Conservation (phyloP, 176 grass and related monocot genomes). For the Tuctoria greenei region DNA sequence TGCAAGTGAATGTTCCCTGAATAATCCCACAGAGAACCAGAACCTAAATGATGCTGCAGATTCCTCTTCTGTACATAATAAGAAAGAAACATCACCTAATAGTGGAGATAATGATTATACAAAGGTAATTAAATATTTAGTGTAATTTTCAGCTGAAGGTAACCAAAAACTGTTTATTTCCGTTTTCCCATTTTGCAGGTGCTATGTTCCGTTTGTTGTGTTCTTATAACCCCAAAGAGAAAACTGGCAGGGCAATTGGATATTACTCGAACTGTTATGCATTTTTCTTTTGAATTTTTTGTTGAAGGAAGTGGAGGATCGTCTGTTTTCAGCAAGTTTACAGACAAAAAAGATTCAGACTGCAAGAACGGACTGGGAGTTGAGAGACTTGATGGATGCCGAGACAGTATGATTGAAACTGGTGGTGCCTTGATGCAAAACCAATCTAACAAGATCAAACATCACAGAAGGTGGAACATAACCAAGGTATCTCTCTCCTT, state of each 20-base stretch:
- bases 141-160: constrained; percentile 3
- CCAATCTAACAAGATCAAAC: constrained; percentile 85
- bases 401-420: constrained; percentile 41
- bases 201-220: constrained; percentile 59
- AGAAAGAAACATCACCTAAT: constrained; percentile 59
- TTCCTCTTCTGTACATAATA: constrained; percentile 56
- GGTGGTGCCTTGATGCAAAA: constrained; percentile 49
- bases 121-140: constrained; percentile 28
- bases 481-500: constrained; percentile 42
- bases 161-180: not conserved
- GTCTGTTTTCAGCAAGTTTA: constrained; percentile 79
- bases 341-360: constrained; percentile 65
- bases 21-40: constrained; percentile 47
- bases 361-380: constrained; percentile 61
- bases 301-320: constrained; percentile 91
- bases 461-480: constrained; percentile 92
- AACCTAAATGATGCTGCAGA: constrained; percentile 41
- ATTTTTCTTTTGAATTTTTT: constrained; percentile 94
- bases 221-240: constrained; percentile 95
- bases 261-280: constrained; percentile 65
- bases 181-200: constrained; percentile 53
- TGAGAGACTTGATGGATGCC: constrained; percentile 58
- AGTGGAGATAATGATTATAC: constrained; percentile 54
- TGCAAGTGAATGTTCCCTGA: constrained; percentile 40
- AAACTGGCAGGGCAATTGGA: constrained; percentile 85